Evolutionary conservation across 1,139 yeast genomes (phyloP), one percentile per base, ranked within the genome.

Genomic region (Magnusiomyces magnusii): DNA sequence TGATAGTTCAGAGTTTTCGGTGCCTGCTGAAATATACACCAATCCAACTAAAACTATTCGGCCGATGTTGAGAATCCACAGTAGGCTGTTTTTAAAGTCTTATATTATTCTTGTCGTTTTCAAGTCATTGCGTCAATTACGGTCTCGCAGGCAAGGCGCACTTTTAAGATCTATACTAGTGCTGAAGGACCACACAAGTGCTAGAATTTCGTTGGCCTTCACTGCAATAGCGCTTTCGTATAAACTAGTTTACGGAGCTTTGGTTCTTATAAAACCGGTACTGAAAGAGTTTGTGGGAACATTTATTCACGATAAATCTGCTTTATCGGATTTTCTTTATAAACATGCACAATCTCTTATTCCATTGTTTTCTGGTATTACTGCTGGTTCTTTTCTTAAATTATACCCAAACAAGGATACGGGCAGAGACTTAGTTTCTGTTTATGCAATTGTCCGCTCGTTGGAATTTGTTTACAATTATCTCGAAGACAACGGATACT

Each of bases 381-480:
- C 67, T 13, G 70, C 74, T 0, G 71, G 75, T 1, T 63, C 68
- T 13, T 67, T 70, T 5, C 69, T 69, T 57, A 65, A 66, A 19
- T 41, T 70, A 34, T 66, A 70, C 54, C 74, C 74, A 7, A 62
- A 63, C 10, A 59, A 56, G 21, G 21, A 50, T 31, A 63, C 63
- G 1, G 67, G 65, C 13, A 63, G 71, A 28, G 67, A 68, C 36
- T 68, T 68, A 55, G 59, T 68, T 25, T 76, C 75, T n/a, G 63
- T 75, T 41, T 74, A 72, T 60, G 57, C 67, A 5, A 67, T 71
- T 5, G 65, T 73, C n/a, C 68, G 73, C 55, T 71, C 75, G 1
- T 67, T 67, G 15, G 78, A 75, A 62, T 70, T 69, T 62, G 57
- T 66, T 13, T 73, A 71, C 65, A 74, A 74, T 61, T 69, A 64